Evolutionary conservation across 208 protist species (phyloP), one percentile per base, ranked within the genome.

Genomic region (Entamoeba nuttalli): DNA sequence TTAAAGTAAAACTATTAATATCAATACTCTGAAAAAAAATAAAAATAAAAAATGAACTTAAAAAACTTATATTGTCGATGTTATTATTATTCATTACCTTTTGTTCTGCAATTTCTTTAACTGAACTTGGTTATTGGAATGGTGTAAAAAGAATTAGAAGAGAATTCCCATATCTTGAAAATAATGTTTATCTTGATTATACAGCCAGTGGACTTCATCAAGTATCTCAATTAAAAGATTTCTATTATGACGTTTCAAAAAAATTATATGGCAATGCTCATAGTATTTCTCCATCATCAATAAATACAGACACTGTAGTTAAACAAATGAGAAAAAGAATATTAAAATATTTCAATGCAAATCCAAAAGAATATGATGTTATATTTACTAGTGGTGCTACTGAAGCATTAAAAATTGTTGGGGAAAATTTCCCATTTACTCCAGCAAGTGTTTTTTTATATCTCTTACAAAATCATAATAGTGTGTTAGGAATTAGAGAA

Each of bases 301-400:
- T 25, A 11, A 25, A 51, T 3, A 51, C 73, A 0, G 35, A 93
- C 4, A 21, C 14, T 2, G 9, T 51, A n/a, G 25, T 93, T 15
- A 50, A 41, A 51, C 5, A 50, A 50, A 93, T 50, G 35, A 93
- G 35, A 21, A 50, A 9, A 5, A 93, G 25, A 50, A 41, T 93
- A 48, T 50, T 93, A 50, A 50, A 93, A 21, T 93, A 51, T 21
- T 50, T 93, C 73, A 50, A 50, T 5, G 35, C 73, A 15, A 51
- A 41, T 51, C 25, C 14, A 69, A 35, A 84, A 15, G 95, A 96
- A n/a, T 96, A 97, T 53, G 51, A 94, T 19, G 96, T 97, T n/a
- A 53, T 97, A n/a, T 97, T 96, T 84, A 96, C 96, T 4, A 96
- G 96, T 35, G 96, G 96, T 7, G 93, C 96, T 0, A 97, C 96